Evolutionary conservation across 805 yeast species (phyloP).

Genomic region (Lachancea lanzarotensis): DNA sequence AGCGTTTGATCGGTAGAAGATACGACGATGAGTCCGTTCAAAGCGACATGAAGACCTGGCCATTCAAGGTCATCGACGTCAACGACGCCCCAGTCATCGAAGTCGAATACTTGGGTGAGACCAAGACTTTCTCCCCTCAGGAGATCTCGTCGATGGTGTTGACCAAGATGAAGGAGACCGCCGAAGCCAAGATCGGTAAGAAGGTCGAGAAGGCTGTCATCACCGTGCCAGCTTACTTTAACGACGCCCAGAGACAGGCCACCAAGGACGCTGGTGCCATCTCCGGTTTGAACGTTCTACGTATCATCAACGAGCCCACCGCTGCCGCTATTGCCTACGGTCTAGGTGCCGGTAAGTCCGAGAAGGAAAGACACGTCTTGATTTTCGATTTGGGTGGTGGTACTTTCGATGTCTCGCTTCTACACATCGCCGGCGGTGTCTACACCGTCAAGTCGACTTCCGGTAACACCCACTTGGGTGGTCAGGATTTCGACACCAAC

Average conservation of each 20-base stretch:
- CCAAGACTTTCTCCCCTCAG: slow-evolving; percentile 65
- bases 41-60: slow-evolving; percentile 89
- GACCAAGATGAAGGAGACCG: slow-evolving; percentile 77
- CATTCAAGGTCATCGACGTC: slow-evolving; percentile 62
- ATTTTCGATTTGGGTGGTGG: slow-evolving; percentile 98
- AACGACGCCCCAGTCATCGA: slow-evolving; percentile 62
- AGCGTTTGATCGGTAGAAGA: slow-evolving; percentile 76
- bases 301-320: slow-evolving; percentile 78
- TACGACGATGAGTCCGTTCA: slow-evolving; percentile 71
- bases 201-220: slow-evolving; percentile 68
- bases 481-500: slow-evolving; percentile 98
- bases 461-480: slow-evolving; percentile 99
- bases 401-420: slow-evolving; percentile 93
- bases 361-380: slow-evolving; percentile 78
- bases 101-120: slow-evolving; percentile 64
- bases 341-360: slow-evolving; percentile 82
- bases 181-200: slow-evolving; percentile 69
- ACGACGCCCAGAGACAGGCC: slow-evolving; percentile 77
- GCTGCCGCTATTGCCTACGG: slow-evolving; percentile 99
- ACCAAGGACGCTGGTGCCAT: slow-evolving; percentile 79
- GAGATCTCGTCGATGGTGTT: slow-evolving; percentile 72
- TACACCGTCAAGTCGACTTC: slow-evolving; percentile 97
- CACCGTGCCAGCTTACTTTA: slow-evolving; percentile 76
- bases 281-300: slow-evolving; percentile 70
- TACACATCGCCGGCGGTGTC: slow-evolving; percentile 92